phyloP scores from a whole-genome alignment of 1,284 basidiomycete species.

The Leccinum griseonigrum region DNA sequence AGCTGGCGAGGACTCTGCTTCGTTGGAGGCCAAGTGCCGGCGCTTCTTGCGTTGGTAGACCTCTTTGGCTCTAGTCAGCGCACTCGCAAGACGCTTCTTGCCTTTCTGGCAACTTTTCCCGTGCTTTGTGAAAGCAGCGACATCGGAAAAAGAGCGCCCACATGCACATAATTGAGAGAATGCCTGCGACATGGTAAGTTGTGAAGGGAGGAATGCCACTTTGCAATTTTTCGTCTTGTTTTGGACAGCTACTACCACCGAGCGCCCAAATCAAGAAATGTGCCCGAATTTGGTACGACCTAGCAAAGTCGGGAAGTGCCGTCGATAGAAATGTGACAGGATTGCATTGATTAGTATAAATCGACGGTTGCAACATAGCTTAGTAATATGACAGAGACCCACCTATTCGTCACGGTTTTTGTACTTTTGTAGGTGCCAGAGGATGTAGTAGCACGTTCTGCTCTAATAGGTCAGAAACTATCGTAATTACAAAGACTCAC shows the following conservation, averaged over 20 bases:
- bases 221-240: neutral
- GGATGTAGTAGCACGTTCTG: slow-evolving; percentile 49
- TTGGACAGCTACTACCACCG: neutral
- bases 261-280: neutral
- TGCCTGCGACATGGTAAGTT: neutral
- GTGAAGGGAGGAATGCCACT: neutral
- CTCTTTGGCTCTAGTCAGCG: neutral
- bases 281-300: neutral
- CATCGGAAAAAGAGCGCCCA: neutral
- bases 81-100: neutral
- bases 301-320: neutral
- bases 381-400: slow-evolving; percentile 8
- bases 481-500: slow-evolving; percentile 35
- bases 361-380: no score
- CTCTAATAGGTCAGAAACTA: slow-evolving; percentile 1
- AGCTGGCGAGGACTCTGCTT: neutral
- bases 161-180: neutral
- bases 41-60: neutral
- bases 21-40: neutral
- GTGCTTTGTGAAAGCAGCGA: neutral
- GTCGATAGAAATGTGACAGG: neutral
- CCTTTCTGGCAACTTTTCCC: neutral
- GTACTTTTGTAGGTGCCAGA: slow-evolving; percentile 56
- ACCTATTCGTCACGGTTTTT: slow-evolving; percentile 47
- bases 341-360: no score